A percentile compares a stretch with the other conserved stretches of the same genome.
Evolutionary conservation across 139 green algal genomes (phyloP).

Genomic region (Microglena sp.): DNA sequence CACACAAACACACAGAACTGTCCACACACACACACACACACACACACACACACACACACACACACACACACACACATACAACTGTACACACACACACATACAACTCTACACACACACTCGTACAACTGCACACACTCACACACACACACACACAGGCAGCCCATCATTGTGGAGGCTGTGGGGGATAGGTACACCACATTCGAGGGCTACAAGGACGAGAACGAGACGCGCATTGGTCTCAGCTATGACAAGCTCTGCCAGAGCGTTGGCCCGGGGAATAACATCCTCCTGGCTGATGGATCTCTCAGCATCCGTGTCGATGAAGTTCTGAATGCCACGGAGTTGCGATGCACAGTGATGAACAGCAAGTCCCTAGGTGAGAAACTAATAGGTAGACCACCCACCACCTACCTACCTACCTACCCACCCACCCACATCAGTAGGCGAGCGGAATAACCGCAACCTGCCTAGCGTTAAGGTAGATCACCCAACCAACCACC

Average conservation of each 20-base stretch:
- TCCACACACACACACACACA: no score
- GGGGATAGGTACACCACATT: slow-evolving; percentile 45
- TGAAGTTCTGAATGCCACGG: slow-evolving; percentile 24
- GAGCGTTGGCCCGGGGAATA: slow-evolving; percentile 28
- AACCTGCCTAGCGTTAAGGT: slow-evolving; percentile 56
- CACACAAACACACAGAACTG: no score
- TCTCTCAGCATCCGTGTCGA: slow-evolving; percentile 40
- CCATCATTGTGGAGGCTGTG: slow-evolving; percentile 45
- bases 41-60: no score
- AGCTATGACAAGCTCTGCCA: slow-evolving; percentile 51
- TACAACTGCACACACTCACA: no score
- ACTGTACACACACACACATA: no score
- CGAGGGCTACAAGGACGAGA: slow-evolving; percentile 41
- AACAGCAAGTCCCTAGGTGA: slow-evolving; percentile 41
- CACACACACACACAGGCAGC: no score
- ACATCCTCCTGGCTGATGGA: slow-evolving; percentile 52
- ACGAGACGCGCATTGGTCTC: slow-evolving; percentile 49
- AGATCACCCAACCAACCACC: no score
- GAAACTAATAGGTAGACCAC: no score
- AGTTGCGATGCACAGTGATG: slow-evolving; percentile 24
- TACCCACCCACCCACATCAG: no score
- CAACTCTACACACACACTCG: no score
- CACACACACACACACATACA: no score
- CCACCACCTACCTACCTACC: no score
- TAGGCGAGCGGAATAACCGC: slow-evolving; percentile 41